Base-by-base conservation (phyloP, 768 basidiomycete species). In the Suillus spraguei region DNA sequence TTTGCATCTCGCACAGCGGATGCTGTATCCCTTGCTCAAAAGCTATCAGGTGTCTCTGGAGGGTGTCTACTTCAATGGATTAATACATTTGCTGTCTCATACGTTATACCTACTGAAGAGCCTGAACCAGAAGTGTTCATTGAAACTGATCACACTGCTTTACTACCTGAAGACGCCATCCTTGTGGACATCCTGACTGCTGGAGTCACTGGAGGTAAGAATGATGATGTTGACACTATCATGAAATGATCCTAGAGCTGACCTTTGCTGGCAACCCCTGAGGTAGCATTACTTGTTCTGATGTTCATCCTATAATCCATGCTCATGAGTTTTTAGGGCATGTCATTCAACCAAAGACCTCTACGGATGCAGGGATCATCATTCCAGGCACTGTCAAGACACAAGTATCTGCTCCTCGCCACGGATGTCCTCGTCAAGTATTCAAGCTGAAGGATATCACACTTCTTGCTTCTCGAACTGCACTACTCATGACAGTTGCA, bases 361-460 rank as follows among this genome's bases (percentile, higher is more conserved):
- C 24, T 49, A 1, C 47, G 16, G 47, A 50, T 8, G 49, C 0
- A 8, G 24, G 28, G 6, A 50, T 50, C 49, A 50, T 50, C 9
- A 50, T 50, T 28, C 49, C 49, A 50, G 24, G 49, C 14, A 50
- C 24, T 16, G 2, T 50, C 49, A 50, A 28, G 5, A 8, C 7
- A 50, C 8, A 7, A 49, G 47, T 24, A 49, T 50, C 14, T 28
- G 49, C 49, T 8, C 49, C 49, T 50, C 16, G 14, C 49, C 3
- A 8, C 9, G 24, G 49, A 50, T 50, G 49, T 28, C 49, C 49
- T 50, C 6, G 7, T 14, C 56, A 60, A 35, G 36, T n/a, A 24
- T 66, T 66, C 32, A 46, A 66, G 36, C 20, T 33, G 2, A 49
- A 39, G 13, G 55, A 61, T 6, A 50, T 67, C 16, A 2, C 3